Evolutionary conservation across 2,329 filamentous ascomycete species (phyloP).

Genomic region (Didymella pomorum): DNA sequence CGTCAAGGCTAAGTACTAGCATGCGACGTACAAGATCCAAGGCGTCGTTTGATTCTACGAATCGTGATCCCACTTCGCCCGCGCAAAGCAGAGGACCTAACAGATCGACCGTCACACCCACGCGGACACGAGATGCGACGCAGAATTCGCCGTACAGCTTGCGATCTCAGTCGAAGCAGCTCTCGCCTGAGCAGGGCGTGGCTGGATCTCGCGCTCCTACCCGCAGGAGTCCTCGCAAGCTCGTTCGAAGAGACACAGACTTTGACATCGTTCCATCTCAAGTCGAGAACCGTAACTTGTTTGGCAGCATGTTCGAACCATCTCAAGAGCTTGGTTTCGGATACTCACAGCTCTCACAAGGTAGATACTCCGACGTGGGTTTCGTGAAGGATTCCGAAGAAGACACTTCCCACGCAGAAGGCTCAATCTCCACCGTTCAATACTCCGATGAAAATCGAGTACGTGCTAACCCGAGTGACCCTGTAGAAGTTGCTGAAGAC

Average conservation of each 20-base stretch:
- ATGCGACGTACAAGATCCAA: conserved; percentile 27
- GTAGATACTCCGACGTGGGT: conserved; percentile 34
- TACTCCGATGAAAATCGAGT: conserved; percentile 31
- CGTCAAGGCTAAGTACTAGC: conserved; percentile 19
- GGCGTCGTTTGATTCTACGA: conserved; percentile 26
- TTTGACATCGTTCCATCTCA: conserved; percentile 27
- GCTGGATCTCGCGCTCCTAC: background rate
- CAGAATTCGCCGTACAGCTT: conserved; percentile 41
- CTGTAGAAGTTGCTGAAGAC: conserved; percentile 2
- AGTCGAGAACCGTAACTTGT: conserved; percentile 1
- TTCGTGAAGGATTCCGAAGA: conserved; percentile 47
- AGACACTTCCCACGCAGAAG: conserved; percentile 39
- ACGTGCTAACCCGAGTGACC: conserved; percentile 21
- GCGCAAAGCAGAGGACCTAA: conserved; percentile 22
- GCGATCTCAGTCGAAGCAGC: conserved; percentile 39
- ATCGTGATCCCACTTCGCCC: conserved; percentile 30
- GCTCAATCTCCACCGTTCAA: conserved; percentile 37
- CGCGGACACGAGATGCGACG: conserved; percentile 27
- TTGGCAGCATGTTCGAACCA: conserved; percentile 25
- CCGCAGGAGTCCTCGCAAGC: conserved; percentile 26
- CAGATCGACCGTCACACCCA: conserved; percentile 23
- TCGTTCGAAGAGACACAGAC: conserved; percentile 22
- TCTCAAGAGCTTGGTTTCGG: conserved; percentile 37
- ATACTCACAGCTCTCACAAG: conserved; percentile 30
- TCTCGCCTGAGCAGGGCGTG: conserved; percentile 29